These are phyloP conservation scores for Fusarium paranaense DNA, from an alignment of 2,329 filamentous ascomycete genomes.

Conservation along the genomic window DNA sequence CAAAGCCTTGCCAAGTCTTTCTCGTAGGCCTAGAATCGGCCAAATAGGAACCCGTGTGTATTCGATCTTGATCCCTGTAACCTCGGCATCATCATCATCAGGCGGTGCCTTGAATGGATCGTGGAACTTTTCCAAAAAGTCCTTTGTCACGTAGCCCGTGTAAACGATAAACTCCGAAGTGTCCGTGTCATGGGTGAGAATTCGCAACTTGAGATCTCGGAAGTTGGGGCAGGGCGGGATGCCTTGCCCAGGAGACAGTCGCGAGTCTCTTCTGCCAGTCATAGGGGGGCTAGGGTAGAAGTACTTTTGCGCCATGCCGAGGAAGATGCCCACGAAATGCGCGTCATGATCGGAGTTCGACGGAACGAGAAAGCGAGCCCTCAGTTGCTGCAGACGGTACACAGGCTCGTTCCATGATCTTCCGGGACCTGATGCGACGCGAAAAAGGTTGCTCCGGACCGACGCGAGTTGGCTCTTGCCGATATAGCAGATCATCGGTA, in stretches of 20 bases:
- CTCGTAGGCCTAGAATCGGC: slow-evolving; percentile 66
- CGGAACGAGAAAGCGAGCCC: slow-evolving; percentile 61
- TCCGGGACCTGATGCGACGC: slow-evolving; percentile 56
- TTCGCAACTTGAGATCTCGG: slow-evolving; percentile 60
- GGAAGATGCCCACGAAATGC: slow-evolving; percentile 63
- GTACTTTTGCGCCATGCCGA: slow-evolving; percentile 68
- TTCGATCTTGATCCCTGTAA: slow-evolving; percentile 57
- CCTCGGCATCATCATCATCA: slow-evolving; percentile 37
- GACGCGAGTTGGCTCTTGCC: slow-evolving; percentile 59
- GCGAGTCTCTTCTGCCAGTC: slow-evolving; percentile 41
- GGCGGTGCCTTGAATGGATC: slow-evolving; percentile 56
- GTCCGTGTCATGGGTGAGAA: slow-evolving; percentile 63
- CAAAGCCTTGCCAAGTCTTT: slow-evolving; percentile 65
- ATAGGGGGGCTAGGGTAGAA: slow-evolving; percentile 55
- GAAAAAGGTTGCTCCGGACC: slow-evolving; percentile 61
- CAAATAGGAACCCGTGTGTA: slow-evolving; percentile 63
- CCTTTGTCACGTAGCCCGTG: slow-evolving; percentile 59
- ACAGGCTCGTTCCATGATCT: slow-evolving; percentile 60
- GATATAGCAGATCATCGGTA: slow-evolving; percentile 59
- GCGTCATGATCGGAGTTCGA: slow-evolving; percentile 63
- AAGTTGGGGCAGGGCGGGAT: slow-evolving; percentile 51
- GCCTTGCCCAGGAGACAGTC: slow-evolving; percentile 37
- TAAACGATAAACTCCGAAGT: slow-evolving; percentile 66
- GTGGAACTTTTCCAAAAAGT: slow-evolving; percentile 64
- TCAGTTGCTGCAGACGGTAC: slow-evolving; percentile 58